Base-by-base conservation (phyloP, 805 yeast genomes). In the Kodamaea fukazawae region DNA sequence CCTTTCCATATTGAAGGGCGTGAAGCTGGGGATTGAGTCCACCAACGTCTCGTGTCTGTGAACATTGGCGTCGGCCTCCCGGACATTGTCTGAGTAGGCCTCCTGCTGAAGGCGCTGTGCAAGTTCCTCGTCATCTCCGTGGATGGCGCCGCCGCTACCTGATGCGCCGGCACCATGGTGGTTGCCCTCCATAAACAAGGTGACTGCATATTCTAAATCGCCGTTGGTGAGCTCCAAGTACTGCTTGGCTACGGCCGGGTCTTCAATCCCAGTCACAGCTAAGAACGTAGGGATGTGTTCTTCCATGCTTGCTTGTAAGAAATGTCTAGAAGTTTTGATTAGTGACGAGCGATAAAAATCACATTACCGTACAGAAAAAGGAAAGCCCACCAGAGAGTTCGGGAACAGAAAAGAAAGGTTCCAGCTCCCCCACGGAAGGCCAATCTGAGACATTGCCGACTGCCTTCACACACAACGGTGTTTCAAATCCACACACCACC, bases 191-290 rank as follows among this genome's bases (percentile, higher is more conserved):
- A 85, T 82, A 60, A 67, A 93, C 32, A 93, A 67, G 10, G 88
- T 79, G 6, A 93, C 86, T 0, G 99, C 98, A 14, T 79, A 76
- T 42, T 90, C 96, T 25, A 91, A 57, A 57, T 87, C 78, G 33
- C 79, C 79, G 36, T 83, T 89, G 4, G 91, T 75, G 66, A 91
- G 80, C 17, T 83, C 89, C 14, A 93, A 60, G 55, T 83, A 93
- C 49, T 83, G 87, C 38, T 71, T 66, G 1, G 98, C 98, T 9
- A 76, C 65, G 4, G 71, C 72, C 1, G 76, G 71, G 55, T 85
- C 91, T 2, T 78, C 72, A 2, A 79, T 78, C 15, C 87, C 85
- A 0, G 98, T 89, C 39, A 93, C 81, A 29, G 91, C 90, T 60
- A 90, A 69, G 61, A 93, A 93, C 15, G 81, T 76, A 15, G 85